Percentiles rank a stretch among this genome's conserved stretches.
phyloP scores from a whole-genome alignment of 495 filamentous ascomycete genomes.

The Aspergillus bridgeri region DNA sequence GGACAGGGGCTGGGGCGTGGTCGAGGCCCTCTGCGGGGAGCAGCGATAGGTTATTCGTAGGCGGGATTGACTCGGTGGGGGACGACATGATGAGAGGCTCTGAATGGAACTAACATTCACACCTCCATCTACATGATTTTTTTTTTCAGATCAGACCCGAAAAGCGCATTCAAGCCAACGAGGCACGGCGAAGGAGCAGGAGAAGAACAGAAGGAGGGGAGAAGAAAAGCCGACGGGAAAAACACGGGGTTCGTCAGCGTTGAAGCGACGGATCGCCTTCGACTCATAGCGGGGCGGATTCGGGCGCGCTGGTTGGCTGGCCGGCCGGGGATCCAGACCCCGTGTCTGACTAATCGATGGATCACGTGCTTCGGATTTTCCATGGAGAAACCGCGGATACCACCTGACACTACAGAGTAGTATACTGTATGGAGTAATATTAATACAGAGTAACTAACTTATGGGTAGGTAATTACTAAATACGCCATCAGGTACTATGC shows the following conservation, averaged over 20 bases:
- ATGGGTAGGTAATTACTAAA: too few relatives aligned
- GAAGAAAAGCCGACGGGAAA: background rate
- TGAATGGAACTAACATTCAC: background rate
- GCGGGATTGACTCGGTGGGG: slow-evolving; percentile 4
- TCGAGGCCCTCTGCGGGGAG: slow-evolving; percentile 10
- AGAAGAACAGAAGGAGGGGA: background rate
- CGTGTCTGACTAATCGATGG: background rate
- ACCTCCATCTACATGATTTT: background rate
- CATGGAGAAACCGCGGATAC: too few relatives aligned
- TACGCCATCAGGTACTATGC: background rate
- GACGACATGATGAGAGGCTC: slow-evolving; percentile 29
- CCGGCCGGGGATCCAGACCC: background rate
- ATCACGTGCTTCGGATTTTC: background rate
- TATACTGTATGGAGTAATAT: too few relatives aligned
- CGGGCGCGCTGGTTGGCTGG: slow-evolving; percentile 2
- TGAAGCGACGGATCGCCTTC: slow-evolving; percentile 10
- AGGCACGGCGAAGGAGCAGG: background rate
- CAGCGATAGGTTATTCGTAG: slow-evolving; percentile 4
- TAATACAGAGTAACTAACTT: too few relatives aligned
- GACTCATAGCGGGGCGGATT: slow-evolving; percentile 16
- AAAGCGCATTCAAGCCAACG: too few relatives aligned
- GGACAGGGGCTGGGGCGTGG: slow-evolving; percentile 6
- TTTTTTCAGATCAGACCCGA: too few relatives aligned
- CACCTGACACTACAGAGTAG: too few relatives aligned
- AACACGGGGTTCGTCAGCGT: background rate